These are phyloP conservation scores for Aureococcus anophagefferens DNA, from an alignment of 108 stramenopile genomes.

Conservation along the genomic window DNA sequence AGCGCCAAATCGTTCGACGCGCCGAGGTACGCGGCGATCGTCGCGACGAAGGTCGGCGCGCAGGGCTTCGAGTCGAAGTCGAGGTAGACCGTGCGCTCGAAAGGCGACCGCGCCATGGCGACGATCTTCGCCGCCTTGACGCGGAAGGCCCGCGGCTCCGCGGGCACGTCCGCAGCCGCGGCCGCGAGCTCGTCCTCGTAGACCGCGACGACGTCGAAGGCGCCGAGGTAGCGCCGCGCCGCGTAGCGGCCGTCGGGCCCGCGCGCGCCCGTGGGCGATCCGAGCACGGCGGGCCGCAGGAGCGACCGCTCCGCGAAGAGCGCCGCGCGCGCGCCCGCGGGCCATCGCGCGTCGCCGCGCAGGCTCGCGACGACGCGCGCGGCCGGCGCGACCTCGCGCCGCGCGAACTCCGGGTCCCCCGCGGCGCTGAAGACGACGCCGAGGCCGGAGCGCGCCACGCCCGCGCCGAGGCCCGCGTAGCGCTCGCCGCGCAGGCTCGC, in stretches of 20 bases:
- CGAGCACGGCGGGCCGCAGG: background rate
- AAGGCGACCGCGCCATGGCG: background rate
- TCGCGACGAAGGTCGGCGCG: background rate
- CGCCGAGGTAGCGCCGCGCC: background rate
- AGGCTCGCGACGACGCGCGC: background rate
- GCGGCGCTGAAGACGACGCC: background rate
- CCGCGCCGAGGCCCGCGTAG: background rate
- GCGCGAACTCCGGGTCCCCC: background rate
- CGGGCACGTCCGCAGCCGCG: too few relatives aligned
- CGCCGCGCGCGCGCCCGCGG: background rate
- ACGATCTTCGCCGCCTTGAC: background rate
- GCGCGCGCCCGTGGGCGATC: too few relatives aligned
- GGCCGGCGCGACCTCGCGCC: background rate
- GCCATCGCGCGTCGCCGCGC: background rate
- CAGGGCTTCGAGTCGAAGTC: background rate
- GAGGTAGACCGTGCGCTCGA: background rate
- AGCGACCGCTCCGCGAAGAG: background rate
- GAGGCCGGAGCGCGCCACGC: background rate
- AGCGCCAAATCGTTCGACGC: background rate
- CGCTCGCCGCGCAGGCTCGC: background rate
- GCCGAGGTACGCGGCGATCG: background rate
- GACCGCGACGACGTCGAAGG: too few relatives aligned
- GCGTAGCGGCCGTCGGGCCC: background rate
- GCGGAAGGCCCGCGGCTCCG: background rate
- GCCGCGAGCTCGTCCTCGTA: too few relatives aligned